Evolutionary conservation across 306 rosid genomes (phyloP), one percentile per base, ranked within the genome.

Genomic region (Prunus mongolica): DNA sequence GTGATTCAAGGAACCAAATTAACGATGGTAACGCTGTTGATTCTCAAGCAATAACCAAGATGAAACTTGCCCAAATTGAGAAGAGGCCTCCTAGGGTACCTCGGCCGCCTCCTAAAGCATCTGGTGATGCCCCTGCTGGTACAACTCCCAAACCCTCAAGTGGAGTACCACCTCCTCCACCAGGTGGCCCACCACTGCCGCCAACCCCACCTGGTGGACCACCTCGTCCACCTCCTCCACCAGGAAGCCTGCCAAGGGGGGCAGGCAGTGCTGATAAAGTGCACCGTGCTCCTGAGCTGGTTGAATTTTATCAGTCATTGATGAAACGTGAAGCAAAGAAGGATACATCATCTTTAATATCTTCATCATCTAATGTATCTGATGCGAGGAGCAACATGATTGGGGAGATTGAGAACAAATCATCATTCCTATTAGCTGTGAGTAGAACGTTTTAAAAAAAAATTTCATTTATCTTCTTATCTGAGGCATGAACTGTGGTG

Each of bases 271-370:
- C 88, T 34, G 98, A 91, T 83, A 91, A 93, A 86, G 95, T 93
- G 80, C 95, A 93, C 75, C 83, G 94, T 56, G 97, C 97, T 69
- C 97, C 97, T 30, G 87, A 91, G 73, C 84, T 88, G 18, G 98
- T 96, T 78, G 99, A 96, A 79, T 96, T 96, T 61, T 96, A 96
- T 81, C 99, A 96, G 84, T 28, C 99, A 74, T 81, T 92, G 86
- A 92, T 96, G 99, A 96, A 92, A 78, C 88, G 98, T 67, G 99
- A 92, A 76, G 97, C 98, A 27, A 96, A 91, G 91, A 96, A 88
- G 89, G 97, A 96, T 67, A 85, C 96, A 60, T 72, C 96, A 12
- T 79, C 91, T 4, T 72, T 93, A 71, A 68, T 85, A 78, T 91
- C 97, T 81, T 79, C 93, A 71, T 75, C 89, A 66, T 84, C 92